Conservation (phyloP, 176 grass and related monocot species). For the Areca catechu region DNA sequence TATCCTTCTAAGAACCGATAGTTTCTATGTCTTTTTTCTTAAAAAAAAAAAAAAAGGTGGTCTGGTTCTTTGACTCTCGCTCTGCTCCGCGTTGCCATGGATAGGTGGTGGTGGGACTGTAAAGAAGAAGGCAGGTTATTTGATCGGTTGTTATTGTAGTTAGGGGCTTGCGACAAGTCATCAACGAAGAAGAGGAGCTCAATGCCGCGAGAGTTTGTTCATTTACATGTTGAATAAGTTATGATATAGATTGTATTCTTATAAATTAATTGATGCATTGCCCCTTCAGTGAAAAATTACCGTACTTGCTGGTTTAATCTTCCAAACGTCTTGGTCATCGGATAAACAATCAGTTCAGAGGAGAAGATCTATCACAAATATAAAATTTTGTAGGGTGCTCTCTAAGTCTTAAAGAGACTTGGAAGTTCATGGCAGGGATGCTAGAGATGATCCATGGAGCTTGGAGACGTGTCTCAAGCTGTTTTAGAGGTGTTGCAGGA, state of each 20-base stretch:
- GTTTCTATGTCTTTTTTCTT: background rate
- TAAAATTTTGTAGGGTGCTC: no score
- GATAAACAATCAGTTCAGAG: no score
- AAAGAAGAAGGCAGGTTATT: slow-evolving; percentile 23
- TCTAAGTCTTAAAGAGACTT: no score
- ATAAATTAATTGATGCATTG: background rate
- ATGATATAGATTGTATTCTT: slow-evolving; percentile 8
- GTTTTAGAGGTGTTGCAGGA: no score
- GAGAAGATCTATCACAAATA: no score
- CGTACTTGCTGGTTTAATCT: no score
- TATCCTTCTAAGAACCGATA: background rate
- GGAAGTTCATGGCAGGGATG: no score
- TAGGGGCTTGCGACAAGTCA: slow-evolving; percentile 7
- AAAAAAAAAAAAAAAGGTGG: no score
- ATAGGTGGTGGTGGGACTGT: slow-evolving; percentile 19
- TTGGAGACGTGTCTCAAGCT: no score
- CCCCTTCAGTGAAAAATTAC: no score
- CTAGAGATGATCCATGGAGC: no score
- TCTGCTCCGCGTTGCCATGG: background rate
- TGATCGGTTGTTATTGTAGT: slow-evolving; percentile 19
- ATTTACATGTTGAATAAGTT: slow-evolving; percentile 36
- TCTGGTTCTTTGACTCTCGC: background rate
- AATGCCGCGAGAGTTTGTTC: slow-evolving; percentile 16
- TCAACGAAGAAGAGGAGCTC: slow-evolving; percentile 10
- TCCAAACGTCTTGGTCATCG: no score